A percentile compares a stretch with the other conserved stretches of the same genome.
phyloP scores from a whole-genome alignment of 108 stramenopile genomes.

The Stephanodiscus triporus region DNA sequence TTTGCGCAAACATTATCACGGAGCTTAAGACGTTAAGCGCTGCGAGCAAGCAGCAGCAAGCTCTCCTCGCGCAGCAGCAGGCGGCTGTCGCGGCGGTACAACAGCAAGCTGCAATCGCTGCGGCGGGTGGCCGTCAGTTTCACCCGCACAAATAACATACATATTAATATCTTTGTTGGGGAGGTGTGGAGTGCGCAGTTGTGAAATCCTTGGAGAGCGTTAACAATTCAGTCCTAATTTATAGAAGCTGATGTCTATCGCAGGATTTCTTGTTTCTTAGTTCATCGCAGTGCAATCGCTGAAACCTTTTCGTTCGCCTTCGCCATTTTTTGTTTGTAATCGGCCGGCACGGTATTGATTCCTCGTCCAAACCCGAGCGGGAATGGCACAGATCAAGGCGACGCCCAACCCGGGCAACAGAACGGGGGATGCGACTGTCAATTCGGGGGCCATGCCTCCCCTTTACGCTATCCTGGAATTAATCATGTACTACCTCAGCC shows the following conservation, averaged over 20 bases:
- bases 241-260: conserved; percentile 3
- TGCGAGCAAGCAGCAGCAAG: conserved; percentile 82
- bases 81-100: conserved; percentile 58
- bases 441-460: conserved; percentile 15
- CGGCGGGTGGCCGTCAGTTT: conserved; percentile 42
- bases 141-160: conserved; percentile 32
- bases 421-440: conserved; percentile 53
- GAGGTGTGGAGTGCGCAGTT: not conserved
- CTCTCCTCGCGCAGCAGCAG: conserved; percentile 76
- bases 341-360: too few relatives aligned
- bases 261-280: not conserved
- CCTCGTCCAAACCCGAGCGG: conserved; percentile 55
- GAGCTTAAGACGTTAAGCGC: conserved; percentile 97
- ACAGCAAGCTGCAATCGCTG: conserved; percentile 68
- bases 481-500: too few relatives aligned
- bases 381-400: conserved; percentile 58
- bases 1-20: conserved; percentile 97
- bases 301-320: too few relatives aligned
- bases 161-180: conserved; percentile 21
- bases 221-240: conserved; percentile 15
- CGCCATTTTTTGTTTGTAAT: too few relatives aligned
- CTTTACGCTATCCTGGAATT: too few relatives aligned
- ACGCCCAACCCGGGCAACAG: conserved; percentile 62
- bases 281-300: not conserved
- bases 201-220: conserved; percentile 14